These are phyloP conservation scores for Salix dunnii DNA, from an alignment of 345 rosid species.

Conservation along the genomic window DNA sequence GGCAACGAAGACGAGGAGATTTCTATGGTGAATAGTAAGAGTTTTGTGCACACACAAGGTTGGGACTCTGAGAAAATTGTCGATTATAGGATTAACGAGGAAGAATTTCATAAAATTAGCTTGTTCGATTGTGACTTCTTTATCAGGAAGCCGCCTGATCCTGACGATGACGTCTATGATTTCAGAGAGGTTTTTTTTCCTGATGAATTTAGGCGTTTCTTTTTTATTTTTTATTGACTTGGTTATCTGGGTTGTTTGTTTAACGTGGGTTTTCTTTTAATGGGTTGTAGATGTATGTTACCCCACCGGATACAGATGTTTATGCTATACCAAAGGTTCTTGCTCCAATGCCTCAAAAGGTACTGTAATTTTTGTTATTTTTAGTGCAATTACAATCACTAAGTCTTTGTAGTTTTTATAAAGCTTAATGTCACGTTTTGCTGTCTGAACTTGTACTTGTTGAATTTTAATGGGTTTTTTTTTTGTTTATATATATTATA, in stretches of 20 bases:
- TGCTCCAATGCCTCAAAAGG: slow-evolving; percentile 91
- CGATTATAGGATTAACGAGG: slow-evolving; percentile 86
- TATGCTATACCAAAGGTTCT: slow-evolving; percentile 87
- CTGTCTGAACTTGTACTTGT: not conserved
- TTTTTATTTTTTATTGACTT: not conserved
- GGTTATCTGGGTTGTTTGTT: not conserved
- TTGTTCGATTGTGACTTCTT: slow-evolving; percentile 90
- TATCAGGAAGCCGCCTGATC: slow-evolving; percentile 90
- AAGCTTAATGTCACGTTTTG: not conserved
- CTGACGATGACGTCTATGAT: slow-evolving; percentile 87
- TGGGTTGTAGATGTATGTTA: slow-evolving; percentile 72
- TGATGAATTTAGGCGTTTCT: not conserved
- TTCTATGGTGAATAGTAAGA: slow-evolving; percentile 64
- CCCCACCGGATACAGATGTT: slow-evolving; percentile 89
- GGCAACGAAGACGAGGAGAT: slow-evolving; percentile 51
- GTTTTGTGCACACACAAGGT: slow-evolving; percentile 66
- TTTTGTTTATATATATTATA: slow-evolving; percentile 24
- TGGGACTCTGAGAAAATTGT: slow-evolving; percentile 91
- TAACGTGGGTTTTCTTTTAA: not conserved
- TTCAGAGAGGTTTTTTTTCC: slow-evolving; percentile 71
- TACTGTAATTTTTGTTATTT: slow-evolving; percentile 11
- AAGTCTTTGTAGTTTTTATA: too few relatives aligned
- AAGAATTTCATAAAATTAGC: slow-evolving; percentile 82
- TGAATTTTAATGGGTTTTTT: not conserved
- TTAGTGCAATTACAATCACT: not conserved